Evolutionary conservation across 2,329 filamentous ascomycete genomes (phyloP), one percentile per base, ranked within the genome.

Genomic region (Sporothrix curviconia): DNA sequence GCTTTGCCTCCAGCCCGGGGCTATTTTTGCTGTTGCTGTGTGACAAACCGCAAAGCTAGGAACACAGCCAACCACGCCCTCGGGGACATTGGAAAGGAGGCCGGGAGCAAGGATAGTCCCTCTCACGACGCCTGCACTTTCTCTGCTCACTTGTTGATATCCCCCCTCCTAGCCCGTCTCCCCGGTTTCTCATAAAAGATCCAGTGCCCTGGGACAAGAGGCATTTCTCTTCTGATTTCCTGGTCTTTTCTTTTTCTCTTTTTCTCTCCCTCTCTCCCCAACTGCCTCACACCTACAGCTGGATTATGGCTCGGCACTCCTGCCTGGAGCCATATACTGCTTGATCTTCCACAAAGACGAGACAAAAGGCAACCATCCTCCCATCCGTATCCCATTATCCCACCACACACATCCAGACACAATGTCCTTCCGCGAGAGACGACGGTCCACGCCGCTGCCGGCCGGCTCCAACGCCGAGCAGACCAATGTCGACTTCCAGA

Each of bases 401-500:
- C 12, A 32, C 24, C 8, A 14, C 17, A 44, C 12, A 36, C 24
- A 12, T 22, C 17, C 43, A 37, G 15, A 8, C 22, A 60, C 2
- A 19, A 61, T 59, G 61, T 30, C 59, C 7, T 30, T 25, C 12
- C 39, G 36, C 4, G 55, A 59, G 15, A 57, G 55, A 47, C 58
- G 53, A 34, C 59, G 47, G 57, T 57, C 61, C 2, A 54, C 49
- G n/a, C 59, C 57, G 39, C 50, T 55, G 32, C 57, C 59, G 14
- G 25, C 42, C 28, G 59, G 61, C 34, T 39, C 57, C 9, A 53
- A 37, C 15, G 57, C 60, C 19, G 56, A 54, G n/a, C n/a, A n/a
- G 9, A 60, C 60, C 5, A 61, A 63, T 11, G 47, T 54, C 19
- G 64, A 64, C 28, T 56, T 67, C 9, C 61, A 62, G 34, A 61